These are phyloP conservation scores for Trapa bicornis DNA, from an alignment of 345 rosid species.

Conservation along the genomic window DNA sequence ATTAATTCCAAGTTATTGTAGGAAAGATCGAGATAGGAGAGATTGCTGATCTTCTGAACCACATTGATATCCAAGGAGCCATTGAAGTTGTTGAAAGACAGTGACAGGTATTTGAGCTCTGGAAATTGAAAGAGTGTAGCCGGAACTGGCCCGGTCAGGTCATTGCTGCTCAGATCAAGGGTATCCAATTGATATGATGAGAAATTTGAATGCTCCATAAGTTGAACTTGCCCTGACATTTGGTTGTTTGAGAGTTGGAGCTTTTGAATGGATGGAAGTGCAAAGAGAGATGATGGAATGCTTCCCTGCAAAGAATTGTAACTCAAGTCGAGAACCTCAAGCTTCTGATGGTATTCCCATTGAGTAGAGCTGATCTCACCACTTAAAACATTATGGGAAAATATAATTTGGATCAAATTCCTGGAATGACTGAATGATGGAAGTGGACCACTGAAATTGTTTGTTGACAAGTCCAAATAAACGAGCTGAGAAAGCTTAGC, in stretches of 20 bases:
- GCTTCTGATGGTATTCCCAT: slow-evolving; percentile 16
- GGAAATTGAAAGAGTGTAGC: slow-evolving; percentile 10
- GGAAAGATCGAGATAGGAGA: slow-evolving; percentile 32
- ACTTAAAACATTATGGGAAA: slow-evolving; percentile 18
- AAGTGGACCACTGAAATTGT: slow-evolving; percentile 21
- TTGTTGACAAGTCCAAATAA: slow-evolving; percentile 19
- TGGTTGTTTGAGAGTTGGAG: slow-evolving; percentile 16
- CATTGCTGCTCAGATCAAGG: slow-evolving; percentile 34
- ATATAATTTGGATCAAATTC: slow-evolving; percentile 12
- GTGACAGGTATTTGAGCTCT: slow-evolving; percentile 17
- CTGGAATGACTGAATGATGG: slow-evolving; percentile 15
- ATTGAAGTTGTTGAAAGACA: slow-evolving; percentile 34
- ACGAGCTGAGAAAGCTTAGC: slow-evolving; percentile 8
- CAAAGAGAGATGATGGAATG: slow-evolving; percentile 14
- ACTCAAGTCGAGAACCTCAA: slow-evolving; percentile 17
- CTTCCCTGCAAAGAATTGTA: slow-evolving; percentile 12
- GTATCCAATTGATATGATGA: slow-evolving; percentile 14
- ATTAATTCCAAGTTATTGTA: slow-evolving; percentile 19
- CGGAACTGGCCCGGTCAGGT: slow-evolving; percentile 25
- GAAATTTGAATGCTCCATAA: slow-evolving; percentile 6
- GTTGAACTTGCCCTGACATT: slow-evolving; percentile 13
- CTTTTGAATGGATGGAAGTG: slow-evolving; percentile 8
- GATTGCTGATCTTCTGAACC: slow-evolving; percentile 18
- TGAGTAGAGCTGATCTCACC: slow-evolving; percentile 18
- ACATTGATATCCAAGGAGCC: slow-evolving; percentile 16